phyloP scores from a whole-genome alignment of 2,329 filamentous ascomycete genomes.

The Alternaria consortialis region DNA sequence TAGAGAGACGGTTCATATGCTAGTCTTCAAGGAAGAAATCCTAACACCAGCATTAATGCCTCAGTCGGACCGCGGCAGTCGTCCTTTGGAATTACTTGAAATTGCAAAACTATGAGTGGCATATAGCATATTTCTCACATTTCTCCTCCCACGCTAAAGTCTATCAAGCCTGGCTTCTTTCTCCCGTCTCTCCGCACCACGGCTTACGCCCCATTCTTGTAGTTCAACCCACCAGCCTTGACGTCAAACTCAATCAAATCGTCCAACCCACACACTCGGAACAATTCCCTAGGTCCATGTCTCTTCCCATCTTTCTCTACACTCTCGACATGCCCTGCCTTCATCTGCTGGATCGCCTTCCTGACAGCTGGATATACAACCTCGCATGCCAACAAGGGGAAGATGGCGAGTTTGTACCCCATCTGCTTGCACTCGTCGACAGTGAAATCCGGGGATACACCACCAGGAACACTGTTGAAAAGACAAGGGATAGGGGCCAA shows the following conservation, averaged over 20 bases:
- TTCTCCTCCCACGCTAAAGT: background rate
- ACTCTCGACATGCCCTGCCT: constrained; percentile 40
- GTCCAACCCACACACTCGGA: constrained; percentile 62
- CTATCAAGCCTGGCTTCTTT: background rate
- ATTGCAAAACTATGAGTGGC: constrained; percentile 2
- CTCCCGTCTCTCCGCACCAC: background rate
- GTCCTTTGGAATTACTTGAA: background rate
- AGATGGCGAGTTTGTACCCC: constrained; percentile 69
- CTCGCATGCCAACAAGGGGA: constrained; percentile 53
- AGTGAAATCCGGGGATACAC: constrained; percentile 63
- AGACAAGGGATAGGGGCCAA: constrained; percentile 62
- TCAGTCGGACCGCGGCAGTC: background rate
- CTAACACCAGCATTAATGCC: background rate
- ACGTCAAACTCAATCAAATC: constrained; percentile 62
- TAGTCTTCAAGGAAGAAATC: background rate
- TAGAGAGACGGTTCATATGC: too few relatives aligned
- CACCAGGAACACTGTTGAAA: constrained; percentile 67
- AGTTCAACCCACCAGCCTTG: constrained; percentile 54
- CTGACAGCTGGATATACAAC: constrained; percentile 46
- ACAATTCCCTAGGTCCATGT: constrained; percentile 59
- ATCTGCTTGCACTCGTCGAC: constrained; percentile 63
- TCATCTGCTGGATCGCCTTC: constrained; percentile 41
- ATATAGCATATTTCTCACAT: background rate
- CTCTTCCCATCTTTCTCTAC: constrained; percentile 54
- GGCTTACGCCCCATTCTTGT: constrained; percentile 25